Base-by-base conservation (phyloP, 2,329 filamentous ascomycete genomes). In the Neopestalotiopsis rosae region DNA sequence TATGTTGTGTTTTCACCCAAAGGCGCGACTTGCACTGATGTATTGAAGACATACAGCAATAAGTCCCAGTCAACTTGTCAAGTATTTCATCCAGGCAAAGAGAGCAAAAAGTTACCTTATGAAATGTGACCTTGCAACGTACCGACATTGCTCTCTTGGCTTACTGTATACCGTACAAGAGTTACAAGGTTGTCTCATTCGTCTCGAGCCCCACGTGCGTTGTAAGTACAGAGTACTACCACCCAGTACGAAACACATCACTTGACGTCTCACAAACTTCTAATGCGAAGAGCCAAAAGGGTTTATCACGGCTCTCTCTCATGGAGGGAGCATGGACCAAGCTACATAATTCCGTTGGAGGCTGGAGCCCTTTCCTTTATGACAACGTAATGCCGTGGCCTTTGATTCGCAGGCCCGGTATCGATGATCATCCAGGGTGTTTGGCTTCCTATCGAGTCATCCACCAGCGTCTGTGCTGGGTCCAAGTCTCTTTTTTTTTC, bases 371-470 rank as follows among this genome's bases (percentile, higher is more conserved):
- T 4, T 52, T 52, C n/a, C 20, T 6, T 40, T 62, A 20, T 5
- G 20, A 34, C 5, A 40, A 38, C 32, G 59, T 59, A 59, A 59
- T 32, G 30, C 28, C 14, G 30, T 38, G 59, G 3, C 20, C 45
- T 34, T 12, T 52, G 61, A 64, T 64, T 64, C 34, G 61, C 40
- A 24, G 34, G 59, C 17, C 32, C 10, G 20, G 13, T 40, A 32
- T 34, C 34, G 59, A 40, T 62, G 17, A 40, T 62, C 20, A 24
- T 49, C 61, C 34, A 28, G 34, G 61, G 61, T 45, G 61, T 64
- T 20, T 32, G 61, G 12, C 61, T 64, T 52, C 61, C 61, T 64
- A 64, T 64, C 61, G 42, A 64, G 61, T 52, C 38, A 45, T 45
- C n/a, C 61, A 64, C 38, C 61, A 17, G 42, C 42, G 20, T 40